phyloP scores from a whole-genome alignment of 495 filamentous ascomycete species.

The Aspergillus nidulans region DNA sequence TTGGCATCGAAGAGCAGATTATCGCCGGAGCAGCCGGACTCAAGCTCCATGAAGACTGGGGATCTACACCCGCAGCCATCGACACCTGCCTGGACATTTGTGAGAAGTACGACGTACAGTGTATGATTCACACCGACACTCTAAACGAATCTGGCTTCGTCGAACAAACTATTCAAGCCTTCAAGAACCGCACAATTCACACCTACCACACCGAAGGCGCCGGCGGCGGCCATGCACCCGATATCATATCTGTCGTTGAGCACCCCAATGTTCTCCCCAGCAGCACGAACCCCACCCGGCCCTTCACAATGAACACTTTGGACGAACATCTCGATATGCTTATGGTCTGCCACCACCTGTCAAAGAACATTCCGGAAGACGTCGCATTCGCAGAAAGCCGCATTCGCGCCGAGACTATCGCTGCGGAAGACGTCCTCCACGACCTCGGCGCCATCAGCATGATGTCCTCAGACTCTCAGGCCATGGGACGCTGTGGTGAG shows the following conservation, averaged over 20 bases:
- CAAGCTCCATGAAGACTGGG: conserved; percentile 98
- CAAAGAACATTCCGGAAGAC: conserved; percentile 89
- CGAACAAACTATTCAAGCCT: conserved; percentile 81
- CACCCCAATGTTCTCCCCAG: conserved; percentile 89
- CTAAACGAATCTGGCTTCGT: conserved; percentile 98
- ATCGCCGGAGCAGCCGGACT: conserved; percentile 82
- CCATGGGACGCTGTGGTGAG: conserved; percentile 96
- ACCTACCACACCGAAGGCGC: conserved; percentile 98
- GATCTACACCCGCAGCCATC: conserved; percentile 86
- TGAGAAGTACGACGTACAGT: conserved; percentile 88
- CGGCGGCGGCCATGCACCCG: conserved; percentile 92
- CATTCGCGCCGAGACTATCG: conserved; percentile 94
- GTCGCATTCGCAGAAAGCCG: conserved; percentile 94
- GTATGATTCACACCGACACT: conserved; percentile 96
- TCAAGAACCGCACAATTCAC: conserved; percentile 90
- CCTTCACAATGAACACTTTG: conserved; percentile 88
- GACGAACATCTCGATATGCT: conserved; percentile 99
- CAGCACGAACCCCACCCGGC: conserved; percentile 89
- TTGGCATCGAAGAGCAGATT: conserved; percentile 75
- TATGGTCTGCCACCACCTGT: conserved; percentile 97
- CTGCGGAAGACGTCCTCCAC: conserved; percentile 94
- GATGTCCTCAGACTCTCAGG: conserved; percentile 97
- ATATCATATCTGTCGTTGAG: conserved; percentile 94
- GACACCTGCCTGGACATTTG: conserved; percentile 85
- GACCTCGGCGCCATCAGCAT: conserved; percentile 95